Base-by-base conservation (phyloP, 169 alveolate genomes). In the Theileria annulata region DNA sequence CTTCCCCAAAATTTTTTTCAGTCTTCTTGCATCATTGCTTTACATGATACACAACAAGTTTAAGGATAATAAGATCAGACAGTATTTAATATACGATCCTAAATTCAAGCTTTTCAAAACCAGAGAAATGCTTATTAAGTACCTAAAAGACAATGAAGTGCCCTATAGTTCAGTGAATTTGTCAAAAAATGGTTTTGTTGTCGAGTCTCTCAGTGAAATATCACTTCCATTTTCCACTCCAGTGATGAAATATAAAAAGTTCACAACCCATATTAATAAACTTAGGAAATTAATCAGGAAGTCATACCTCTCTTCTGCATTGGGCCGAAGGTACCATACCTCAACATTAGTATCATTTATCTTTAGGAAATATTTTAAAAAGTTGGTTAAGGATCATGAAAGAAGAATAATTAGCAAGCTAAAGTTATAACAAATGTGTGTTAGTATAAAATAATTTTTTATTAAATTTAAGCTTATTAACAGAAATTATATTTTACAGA, bases 51-150 rank as follows among this genome's bases (percentile, higher is more conserved):
- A 82, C 42, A 51, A 73, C 37, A 82, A 82, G 69, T 35, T 2
- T 54, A 62, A 68, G 27, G 64, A 59, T 27, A 23, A 15, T 28
- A 64, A 58, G 56, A 75, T 33, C 80, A 75, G 71, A 63, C 89
- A 82, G 62, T 82, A 82, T 51, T 58, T 82, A 60, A 31, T 82
- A 56, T 59, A 75, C 37, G 89, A 82, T 76, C 89, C 89, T 13
- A 66, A 68, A 19, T 82, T 82, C 81, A 28, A 68, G 51, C 8
- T 42, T 64, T 75, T 82, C 63, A 75, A 75, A 51, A 59, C 89
- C 21, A 58, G 89, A 27, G 49, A 73, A n/a, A 66, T 69, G 30
- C 81, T 82, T 27, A 77, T 72, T 35, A 28, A 33, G 70, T 82
- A 35, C 47, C 66, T 82, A 35, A 35, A 60, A 23, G 89, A 82